phyloP scores from a whole-genome alignment of 2,329 filamentous ascomycete genomes.

The Ophiosphaerella narmari region DNA sequence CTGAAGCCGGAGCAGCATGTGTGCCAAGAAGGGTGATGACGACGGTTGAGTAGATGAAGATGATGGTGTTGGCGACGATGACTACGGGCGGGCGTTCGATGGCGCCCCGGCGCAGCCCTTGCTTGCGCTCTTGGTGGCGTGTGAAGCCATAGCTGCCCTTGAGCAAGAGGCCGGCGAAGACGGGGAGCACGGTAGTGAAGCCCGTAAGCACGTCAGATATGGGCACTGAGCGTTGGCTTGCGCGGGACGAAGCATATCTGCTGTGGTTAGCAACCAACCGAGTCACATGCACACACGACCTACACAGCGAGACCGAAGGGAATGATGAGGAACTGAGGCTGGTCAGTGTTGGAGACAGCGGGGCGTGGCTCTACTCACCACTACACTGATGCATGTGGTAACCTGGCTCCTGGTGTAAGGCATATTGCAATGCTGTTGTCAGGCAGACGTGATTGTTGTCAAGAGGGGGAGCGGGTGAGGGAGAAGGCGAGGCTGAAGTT shows the following conservation, averaged over 20 bases:
- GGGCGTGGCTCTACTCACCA: conserved; percentile 27
- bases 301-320: conserved; percentile 48
- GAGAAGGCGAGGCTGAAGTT: background rate
- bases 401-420: conserved; percentile 46
- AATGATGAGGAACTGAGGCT: conserved; percentile 47
- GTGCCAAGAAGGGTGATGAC: conserved; percentile 53
- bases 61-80: conserved; percentile 45
- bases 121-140: conserved; percentile 35
- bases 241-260: conserved; percentile 38
- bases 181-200: conserved; percentile 49
- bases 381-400: conserved; percentile 45
- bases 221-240: conserved; percentile 47
- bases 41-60: conserved; percentile 49
- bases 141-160: conserved; percentile 45
- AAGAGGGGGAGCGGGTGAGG: background rate
- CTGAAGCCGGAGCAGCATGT: conserved; percentile 46
- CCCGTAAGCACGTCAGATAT: conserved; percentile 49
- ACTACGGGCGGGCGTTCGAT: conserved; percentile 42
- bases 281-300: background rate
- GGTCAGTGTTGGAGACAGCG: conserved; percentile 2
- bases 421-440: conserved; percentile 23
- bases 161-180: conserved; percentile 50
- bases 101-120: conserved; percentile 36
- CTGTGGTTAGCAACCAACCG: conserved; percentile 10
- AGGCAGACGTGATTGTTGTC: background rate